These are phyloP conservation scores for Fragaria nilgerrensis DNA, from an alignment of 306 rosid genomes.

Conservation along the genomic window DNA sequence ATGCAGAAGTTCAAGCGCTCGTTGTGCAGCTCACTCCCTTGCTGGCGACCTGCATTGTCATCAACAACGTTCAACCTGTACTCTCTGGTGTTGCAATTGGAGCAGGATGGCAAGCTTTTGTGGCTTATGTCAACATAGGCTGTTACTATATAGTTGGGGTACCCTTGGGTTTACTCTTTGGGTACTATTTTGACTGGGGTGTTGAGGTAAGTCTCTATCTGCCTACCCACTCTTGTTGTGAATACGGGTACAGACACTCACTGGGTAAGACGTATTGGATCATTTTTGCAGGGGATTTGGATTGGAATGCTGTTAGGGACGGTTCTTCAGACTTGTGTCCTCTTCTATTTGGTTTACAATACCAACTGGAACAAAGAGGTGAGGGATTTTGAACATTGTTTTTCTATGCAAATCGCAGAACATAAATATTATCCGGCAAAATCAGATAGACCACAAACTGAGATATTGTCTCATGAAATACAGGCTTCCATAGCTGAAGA, in stretches of 20 bases:
- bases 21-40: conserved; percentile 65
- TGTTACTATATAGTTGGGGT: conserved; percentile 74
- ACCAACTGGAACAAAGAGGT: conserved; percentile 85
- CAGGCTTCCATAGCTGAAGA: conserved; percentile 50
- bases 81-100: conserved; percentile 90
- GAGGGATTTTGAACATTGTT: neutral
- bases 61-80: conserved; percentile 81
- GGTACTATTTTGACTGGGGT: conserved; percentile 51
- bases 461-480: neutral
- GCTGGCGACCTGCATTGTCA: conserved; percentile 60
- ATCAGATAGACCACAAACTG: neutral
- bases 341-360: conserved; percentile 48
- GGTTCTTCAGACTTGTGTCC: conserved; percentile 58
- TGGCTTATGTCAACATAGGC: conserved; percentile 66
- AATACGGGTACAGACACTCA: neutral
- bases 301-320: conserved; percentile 67
- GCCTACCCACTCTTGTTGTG: neutral
- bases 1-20: conserved; percentile 38
- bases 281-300: conserved; percentile 68
- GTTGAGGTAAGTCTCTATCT: conserved; percentile 33
- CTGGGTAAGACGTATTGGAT: neutral
- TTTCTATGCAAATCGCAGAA: too few species aligned
- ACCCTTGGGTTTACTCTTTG: conserved; percentile 68
- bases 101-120: conserved; percentile 81
- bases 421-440: neutral